Conservation (phyloP, 2,329 filamentous ascomycete genomes). For the Myriosclerotinia duriaeana region DNA sequence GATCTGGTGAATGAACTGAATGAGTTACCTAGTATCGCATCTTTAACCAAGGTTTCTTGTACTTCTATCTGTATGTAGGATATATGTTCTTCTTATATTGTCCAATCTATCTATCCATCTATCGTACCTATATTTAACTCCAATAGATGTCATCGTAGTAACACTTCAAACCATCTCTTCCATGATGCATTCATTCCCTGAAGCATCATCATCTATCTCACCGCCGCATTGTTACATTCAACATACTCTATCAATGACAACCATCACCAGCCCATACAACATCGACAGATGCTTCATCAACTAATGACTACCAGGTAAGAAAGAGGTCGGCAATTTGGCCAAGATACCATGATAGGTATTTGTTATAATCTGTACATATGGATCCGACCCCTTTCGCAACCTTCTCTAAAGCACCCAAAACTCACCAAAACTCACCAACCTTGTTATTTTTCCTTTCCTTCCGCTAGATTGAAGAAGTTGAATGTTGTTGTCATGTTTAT, state of each 20-base stretch:
- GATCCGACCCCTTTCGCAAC: conserved; percentile 9
- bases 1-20: too few species aligned
- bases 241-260: too few species aligned
- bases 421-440: neutral
- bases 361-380: neutral
- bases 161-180: too few species aligned
- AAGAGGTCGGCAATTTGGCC: neutral
- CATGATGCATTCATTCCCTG: neutral
- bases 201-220: neutral
- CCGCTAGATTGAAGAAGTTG: neutral
- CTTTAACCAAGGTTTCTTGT: too few species aligned
- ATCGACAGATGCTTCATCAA: neutral
- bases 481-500: conserved; percentile 6
- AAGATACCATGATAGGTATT: conserved; percentile 13
- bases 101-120: too few species aligned
- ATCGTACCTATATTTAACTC: too few species aligned
- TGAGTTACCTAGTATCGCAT: too few species aligned
- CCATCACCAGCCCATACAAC: neutral
- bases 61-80: too few species aligned
- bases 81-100: too few species aligned
- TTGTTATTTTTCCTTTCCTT: neutral
- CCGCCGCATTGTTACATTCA: neutral
- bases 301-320: neutral
- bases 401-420: neutral
- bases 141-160: too few species aligned